Percentiles rank a stretch among this genome's conserved stretches.
phyloP scores from a whole-genome alignment of 495 filamentous ascomycete genomes.

The Trichocladium antarcticum region DNA sequence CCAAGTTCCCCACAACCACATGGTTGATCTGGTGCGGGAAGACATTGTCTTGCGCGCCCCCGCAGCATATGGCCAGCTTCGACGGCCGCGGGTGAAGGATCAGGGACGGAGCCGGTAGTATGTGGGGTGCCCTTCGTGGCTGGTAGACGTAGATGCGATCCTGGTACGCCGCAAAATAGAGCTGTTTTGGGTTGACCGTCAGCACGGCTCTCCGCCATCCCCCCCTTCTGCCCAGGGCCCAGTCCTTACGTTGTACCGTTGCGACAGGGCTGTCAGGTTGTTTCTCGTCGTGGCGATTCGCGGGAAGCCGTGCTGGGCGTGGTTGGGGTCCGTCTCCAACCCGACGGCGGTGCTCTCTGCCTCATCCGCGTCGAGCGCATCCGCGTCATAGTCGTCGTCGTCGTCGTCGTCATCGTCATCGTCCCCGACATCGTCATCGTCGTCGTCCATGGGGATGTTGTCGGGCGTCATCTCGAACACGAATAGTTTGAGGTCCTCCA shows the following conservation, averaged over 20 bases:
- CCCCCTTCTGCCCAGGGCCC: not conserved
- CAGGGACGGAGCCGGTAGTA: slow-evolving; percentile 51
- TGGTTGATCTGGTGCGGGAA: slow-evolving; percentile 67
- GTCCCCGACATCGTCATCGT: slow-evolving; percentile 12
- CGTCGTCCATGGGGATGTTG: not conserved
- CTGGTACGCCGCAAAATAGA: slow-evolving; percentile 68
- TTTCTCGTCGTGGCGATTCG: slow-evolving; percentile 29
- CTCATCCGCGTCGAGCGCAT: not conserved
- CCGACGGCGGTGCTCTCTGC: not conserved
- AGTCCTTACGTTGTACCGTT: slow-evolving; percentile 33
- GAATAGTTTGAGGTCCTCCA: slow-evolving; percentile 18
- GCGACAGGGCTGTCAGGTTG: slow-evolving; percentile 42
- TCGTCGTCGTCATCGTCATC: slow-evolving; percentile 17
- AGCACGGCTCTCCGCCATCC: not conserved
- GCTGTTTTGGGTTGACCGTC: slow-evolving; percentile 17
- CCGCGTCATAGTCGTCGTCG: slow-evolving; percentile 11
- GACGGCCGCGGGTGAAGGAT: slow-evolving; percentile 54
- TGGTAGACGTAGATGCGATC: slow-evolving; percentile 63
- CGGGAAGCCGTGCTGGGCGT: slow-evolving; percentile 21
- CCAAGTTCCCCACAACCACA: slow-evolving; percentile 67
- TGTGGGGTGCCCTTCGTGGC: slow-evolving; percentile 49
- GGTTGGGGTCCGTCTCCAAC: slow-evolving; percentile 5
- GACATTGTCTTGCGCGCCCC: slow-evolving; percentile 45
- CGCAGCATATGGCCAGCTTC: slow-evolving; percentile 24
- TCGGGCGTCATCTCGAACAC: slow-evolving; percentile 9